A percentile compares a stretch with the other conserved stretches of the same genome.
Evolutionary conservation across 768 basidiomycete species (phyloP).

Genomic region (Mycena belliarum): DNA sequence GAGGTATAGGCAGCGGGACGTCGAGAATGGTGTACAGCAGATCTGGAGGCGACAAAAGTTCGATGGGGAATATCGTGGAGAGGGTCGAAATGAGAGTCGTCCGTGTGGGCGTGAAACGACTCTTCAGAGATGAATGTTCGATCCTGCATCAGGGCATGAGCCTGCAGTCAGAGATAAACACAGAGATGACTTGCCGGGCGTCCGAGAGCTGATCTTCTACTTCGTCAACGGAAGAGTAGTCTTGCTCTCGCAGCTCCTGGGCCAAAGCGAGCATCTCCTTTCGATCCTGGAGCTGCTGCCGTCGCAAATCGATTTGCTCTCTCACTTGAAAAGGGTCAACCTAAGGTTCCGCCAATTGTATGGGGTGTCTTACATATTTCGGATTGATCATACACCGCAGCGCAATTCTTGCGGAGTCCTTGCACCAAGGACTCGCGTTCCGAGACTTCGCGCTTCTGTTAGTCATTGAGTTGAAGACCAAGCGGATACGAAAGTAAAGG

Average conservation of each 20-base stretch:
- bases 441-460: constrained; percentile 67
- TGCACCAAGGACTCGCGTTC: constrained; percentile 61
- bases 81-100: constrained; percentile 70
- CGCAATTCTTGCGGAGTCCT: constrained; percentile 46
- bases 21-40: constrained; percentile 87
- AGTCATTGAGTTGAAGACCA: constrained; percentile 31
- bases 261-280: constrained; percentile 48
- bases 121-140: constrained; percentile 46
- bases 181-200: constrained; percentile 36
- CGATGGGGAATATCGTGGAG: constrained; percentile 85
- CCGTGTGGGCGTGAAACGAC: constrained; percentile 52
- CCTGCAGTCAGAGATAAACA: neutral
- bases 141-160: constrained; percentile 40
- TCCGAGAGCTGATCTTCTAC: constrained; percentile 35
- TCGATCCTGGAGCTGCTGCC: constrained; percentile 45
- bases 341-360: neutral
- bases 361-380: constrained; percentile 45
- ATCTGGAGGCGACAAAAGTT: constrained; percentile 78
- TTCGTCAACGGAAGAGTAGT: constrained; percentile 26
- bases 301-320: constrained; percentile 42
- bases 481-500: constrained; percentile 14
- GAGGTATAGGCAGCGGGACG: constrained; percentile 89
- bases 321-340: constrained; percentile 34
- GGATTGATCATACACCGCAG: constrained; percentile 42
- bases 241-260: constrained; percentile 37